phyloP scores from a whole-genome alignment of 768 basidiomycete species.

The Strobilomyces echinocephalus region DNA sequence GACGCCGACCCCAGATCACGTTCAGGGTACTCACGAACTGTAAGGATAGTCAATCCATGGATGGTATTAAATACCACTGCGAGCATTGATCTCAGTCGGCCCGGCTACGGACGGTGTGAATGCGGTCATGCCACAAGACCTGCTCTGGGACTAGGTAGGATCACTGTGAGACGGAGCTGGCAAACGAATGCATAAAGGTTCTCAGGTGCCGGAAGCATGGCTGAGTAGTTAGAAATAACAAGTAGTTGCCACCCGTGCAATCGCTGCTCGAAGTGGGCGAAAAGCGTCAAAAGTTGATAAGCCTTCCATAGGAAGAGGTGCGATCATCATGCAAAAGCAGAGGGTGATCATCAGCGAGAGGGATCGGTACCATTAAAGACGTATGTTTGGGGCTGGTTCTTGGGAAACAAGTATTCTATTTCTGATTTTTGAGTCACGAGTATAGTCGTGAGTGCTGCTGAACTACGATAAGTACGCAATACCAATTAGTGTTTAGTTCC shows the following conservation, averaged over 20 bases:
- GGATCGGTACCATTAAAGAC: neutral
- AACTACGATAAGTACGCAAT: neutral
- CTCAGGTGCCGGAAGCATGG: constrained; percentile 1
- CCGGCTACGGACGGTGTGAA: constrained; percentile 6
- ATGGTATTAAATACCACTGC: constrained; percentile 17
- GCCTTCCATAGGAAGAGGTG: neutral
- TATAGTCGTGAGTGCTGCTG: neutral
- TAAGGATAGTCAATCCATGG: neutral
- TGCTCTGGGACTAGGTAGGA: too few species aligned
- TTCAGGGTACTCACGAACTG: neutral
- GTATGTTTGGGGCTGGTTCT: too few species aligned
- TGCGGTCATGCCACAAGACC: neutral
- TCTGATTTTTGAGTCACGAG: constrained; percentile 1
- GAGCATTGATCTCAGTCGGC: neutral
- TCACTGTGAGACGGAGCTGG: neutral
- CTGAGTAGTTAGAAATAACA: neutral
- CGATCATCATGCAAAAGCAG: neutral
- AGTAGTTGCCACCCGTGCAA: neutral
- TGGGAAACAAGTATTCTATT: neutral
- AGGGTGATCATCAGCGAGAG: neutral
- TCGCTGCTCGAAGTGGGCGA: neutral
- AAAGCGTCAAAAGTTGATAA: neutral
- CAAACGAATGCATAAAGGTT: neutral
- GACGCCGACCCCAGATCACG: neutral
- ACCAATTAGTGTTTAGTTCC: neutral